Base-by-base conservation (phyloP, 169 alveolate genomes). In the Eimeria maxima region DNA sequence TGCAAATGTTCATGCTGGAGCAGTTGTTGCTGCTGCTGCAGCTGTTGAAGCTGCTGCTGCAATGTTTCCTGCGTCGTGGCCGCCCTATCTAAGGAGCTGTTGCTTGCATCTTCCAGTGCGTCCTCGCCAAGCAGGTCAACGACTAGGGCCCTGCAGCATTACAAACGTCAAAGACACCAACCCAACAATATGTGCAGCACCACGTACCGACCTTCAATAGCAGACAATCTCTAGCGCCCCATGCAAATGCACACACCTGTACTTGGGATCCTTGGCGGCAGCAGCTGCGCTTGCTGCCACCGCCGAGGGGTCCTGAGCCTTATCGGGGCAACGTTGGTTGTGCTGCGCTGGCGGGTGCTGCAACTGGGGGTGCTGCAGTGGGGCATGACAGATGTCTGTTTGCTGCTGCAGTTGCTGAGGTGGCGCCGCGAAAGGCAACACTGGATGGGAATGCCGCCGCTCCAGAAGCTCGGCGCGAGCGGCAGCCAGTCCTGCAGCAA, bases 21-120 rank as follows among this genome's bases (percentile, higher is more conserved):
- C 60, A 87, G 24, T 81, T 47, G 81, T 67, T 87, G 93, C 33
- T 87, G 93, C 93, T 87, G 83, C 44, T 87, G 93, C 83, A 87
- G 93, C 93, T 87, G 93, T 27, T 87, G 93, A 29, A 87, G 44
- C 60, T 87, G 93, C 63, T 87, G 93, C 67, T 87, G 93, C 81
- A 87, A 67, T 42, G 60, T 63, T 44, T 87, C 93, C 44, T 87
- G 93, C 22, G 92, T 84, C 10, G 81, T 63, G 44, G 81, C 93
- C 27, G 57, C 78, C 83, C 93, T 57, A 24, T 87, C 93, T 50
- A 87, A 4, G 14, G 93, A 87, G 38, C 93, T 42, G 63, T 87
- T 87, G 93, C 93, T 87, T 57, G 74, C 93, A 27, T 87, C 93
- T 42, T 87, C 93, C 53, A 87, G 93, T 50, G 93, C 93, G 27